These are phyloP conservation scores for Blastosporella zonata DNA, from an alignment of 1,284 basidiomycete species.

Conservation along the genomic window DNA sequence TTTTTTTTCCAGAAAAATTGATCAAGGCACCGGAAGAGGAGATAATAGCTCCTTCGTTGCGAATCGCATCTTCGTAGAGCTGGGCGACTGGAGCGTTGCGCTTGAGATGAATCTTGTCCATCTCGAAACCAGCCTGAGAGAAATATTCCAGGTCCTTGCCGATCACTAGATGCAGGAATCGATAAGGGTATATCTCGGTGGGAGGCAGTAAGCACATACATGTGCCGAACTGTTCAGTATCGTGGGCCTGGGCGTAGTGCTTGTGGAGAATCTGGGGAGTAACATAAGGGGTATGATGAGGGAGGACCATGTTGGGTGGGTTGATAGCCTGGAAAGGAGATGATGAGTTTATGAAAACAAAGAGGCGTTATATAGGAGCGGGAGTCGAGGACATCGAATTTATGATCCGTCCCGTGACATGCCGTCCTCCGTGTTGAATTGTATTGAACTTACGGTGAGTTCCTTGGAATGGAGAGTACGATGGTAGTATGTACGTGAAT, in stretches of 20 bases:
- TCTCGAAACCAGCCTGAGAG: constrained; percentile 99
- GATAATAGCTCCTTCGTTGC: constrained; percentile 98
- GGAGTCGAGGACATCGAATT: constrained; percentile 3
- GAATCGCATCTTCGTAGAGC: constrained; percentile 98
- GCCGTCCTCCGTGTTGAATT: constrained; percentile 6
- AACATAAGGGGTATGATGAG: constrained; percentile 73
- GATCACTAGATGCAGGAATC: constrained; percentile 54
- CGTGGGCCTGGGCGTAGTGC: constrained; percentile 70
- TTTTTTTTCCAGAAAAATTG: constrained; percentile 99
- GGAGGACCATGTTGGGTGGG: constrained; percentile 48
- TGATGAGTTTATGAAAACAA: constrained; percentile 18
- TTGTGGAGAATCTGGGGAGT: constrained; percentile 84
- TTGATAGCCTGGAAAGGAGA: constrained; percentile 18
- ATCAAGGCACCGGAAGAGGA: constrained; percentile 95
- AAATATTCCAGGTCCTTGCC: constrained; percentile 95
- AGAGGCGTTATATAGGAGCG: constrained; percentile 23
- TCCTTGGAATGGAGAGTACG: constrained; percentile 5
- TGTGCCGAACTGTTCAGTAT: constrained; percentile 57
- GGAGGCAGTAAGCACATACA: constrained; percentile 41
- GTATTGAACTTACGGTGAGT: constrained; percentile 10
- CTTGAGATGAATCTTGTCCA: constrained; percentile 85
- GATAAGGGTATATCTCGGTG: constrained; percentile 14
- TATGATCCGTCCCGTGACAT: constrained; percentile 25
- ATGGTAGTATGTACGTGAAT: constrained; percentile 2
- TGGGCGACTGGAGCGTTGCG: constrained; percentile 95